These are phyloP conservation scores for Yamadazyma friedrichii DNA, from an alignment of 1,139 yeast species.

Conservation along the genomic window DNA sequence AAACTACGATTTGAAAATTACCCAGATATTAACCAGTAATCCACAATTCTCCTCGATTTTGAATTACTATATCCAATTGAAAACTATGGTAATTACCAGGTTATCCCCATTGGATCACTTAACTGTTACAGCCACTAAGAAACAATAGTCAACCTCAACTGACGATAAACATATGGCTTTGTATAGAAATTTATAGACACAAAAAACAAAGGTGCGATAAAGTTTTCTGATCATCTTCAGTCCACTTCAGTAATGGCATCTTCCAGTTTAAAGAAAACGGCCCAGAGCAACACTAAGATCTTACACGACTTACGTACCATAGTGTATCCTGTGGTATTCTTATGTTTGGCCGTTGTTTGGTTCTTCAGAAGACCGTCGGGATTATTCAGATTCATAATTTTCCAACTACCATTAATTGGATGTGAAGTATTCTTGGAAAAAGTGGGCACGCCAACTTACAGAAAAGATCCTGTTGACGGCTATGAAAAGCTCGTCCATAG, in stretches of 20 bases:
- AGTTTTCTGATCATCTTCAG: too few relatives aligned
- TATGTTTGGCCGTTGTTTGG: constrained; percentile 41
- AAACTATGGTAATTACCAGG: constrained; percentile 2
- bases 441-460: constrained; percentile 64
- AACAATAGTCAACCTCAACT: background rate
- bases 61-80: constrained; percentile 8
- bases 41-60: constrained; percentile 23
- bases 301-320: constrained; percentile 52
- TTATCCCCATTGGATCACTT: constrained; percentile 11
- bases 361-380: constrained; percentile 54
- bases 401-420: constrained; percentile 56
- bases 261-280: constrained; percentile 64
- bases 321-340: constrained; percentile 1
- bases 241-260: constrained; percentile 33
- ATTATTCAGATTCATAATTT: constrained; percentile 50
- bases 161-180: too few relatives aligned
- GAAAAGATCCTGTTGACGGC: constrained; percentile 33
- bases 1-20: constrained; percentile 37
- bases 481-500: constrained; percentile 41
- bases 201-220: too few relatives aligned
- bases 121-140: constrained; percentile 5
- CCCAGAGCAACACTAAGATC: constrained; percentile 52
- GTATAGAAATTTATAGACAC: too few relatives aligned
- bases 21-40: constrained; percentile 23
- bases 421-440: constrained; percentile 60